Base-by-base conservation (phyloP, 345 rosid species). In the Lepidium africanum region DNA sequence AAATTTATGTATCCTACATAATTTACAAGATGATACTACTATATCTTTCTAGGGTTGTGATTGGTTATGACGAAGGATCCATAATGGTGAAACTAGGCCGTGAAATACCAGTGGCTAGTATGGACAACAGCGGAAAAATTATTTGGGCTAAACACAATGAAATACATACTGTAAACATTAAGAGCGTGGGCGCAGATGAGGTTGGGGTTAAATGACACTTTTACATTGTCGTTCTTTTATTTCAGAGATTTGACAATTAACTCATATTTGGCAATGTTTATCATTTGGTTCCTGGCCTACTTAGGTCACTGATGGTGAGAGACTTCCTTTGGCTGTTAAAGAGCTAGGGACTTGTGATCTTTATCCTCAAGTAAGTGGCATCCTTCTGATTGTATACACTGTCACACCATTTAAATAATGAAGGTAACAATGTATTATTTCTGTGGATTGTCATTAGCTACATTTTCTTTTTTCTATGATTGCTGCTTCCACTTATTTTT, bases 131-230 rank as follows among this genome's bases (percentile, higher is more conserved):
- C 77, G 98, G 98, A 65, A 93, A 93, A 78, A 87, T 93, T 74
- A 93, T 90, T 72, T 93, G 98, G 98, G 98, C 98, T 32, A 93
- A 88, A 78, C 98, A 90, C 78, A 93, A 93, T 82, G 98, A 93
- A 78, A 88, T 93, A 73, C 98, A 90, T 74, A 93, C 98, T 49
- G 94, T 93, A 73, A 93, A 93, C 80, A 88, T 93, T 79, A 93
- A 90, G 87, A 90, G 86, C 68, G 84, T 88, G 12, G 94, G 90
- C 65, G 87, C 92, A 71, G 98, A 88, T 83, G 98, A 90, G 98
- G 97, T 88, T 46, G 37, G 48, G 57, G 53, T 37, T 52, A 21
- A 25, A 9, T 17, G 50, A 65, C n/a, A 17, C 7, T 58, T 60
- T 30, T 65, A 54, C 51, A 10, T 51, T 36, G 41, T 57, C 33